phyloP scores from a whole-genome alignment of 441 rosid species.

The Jatropha multifida region DNA sequence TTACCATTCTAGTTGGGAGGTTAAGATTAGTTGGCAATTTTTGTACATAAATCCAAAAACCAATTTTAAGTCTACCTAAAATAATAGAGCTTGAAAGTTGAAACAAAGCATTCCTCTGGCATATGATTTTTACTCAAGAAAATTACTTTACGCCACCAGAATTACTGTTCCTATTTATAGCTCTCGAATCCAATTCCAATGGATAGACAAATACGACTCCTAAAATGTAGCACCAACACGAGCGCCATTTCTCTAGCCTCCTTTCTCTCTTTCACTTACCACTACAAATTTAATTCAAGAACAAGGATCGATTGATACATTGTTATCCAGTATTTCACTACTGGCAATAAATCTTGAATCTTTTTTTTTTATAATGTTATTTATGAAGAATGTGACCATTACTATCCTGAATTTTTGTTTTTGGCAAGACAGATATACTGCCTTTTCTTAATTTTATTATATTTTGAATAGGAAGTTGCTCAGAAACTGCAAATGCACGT shows the following conservation, averaged over 20 bases:
- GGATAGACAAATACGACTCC: not conserved
- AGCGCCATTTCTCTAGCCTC: not conserved
- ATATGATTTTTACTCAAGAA: not conserved
- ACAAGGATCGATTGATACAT: too few species aligned
- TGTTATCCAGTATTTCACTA: not conserved
- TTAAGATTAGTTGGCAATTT: not conserved
- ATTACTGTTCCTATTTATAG: not conserved
- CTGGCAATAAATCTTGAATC: not conserved
- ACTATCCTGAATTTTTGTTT: not conserved
- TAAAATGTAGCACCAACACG: not conserved
- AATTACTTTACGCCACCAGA: not conserved
- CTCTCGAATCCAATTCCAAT: not conserved
- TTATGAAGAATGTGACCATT: not conserved
- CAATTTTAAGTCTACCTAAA: not conserved
- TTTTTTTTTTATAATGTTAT: not conserved
- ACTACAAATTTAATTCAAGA: too few species aligned
- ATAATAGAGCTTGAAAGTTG: not conserved
- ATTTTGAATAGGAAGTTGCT: conserved; percentile 18
- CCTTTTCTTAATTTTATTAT: not conserved
- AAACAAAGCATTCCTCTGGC: not conserved
- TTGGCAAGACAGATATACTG: not conserved
- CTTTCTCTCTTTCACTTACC: not conserved
- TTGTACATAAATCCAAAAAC: not conserved
- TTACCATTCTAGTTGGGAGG: too few species aligned
- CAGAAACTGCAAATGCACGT: conserved; percentile 17